Evolutionary conservation across 768 basidiomycete genomes (phyloP).

Genomic region (Tulasnella sp.): DNA sequence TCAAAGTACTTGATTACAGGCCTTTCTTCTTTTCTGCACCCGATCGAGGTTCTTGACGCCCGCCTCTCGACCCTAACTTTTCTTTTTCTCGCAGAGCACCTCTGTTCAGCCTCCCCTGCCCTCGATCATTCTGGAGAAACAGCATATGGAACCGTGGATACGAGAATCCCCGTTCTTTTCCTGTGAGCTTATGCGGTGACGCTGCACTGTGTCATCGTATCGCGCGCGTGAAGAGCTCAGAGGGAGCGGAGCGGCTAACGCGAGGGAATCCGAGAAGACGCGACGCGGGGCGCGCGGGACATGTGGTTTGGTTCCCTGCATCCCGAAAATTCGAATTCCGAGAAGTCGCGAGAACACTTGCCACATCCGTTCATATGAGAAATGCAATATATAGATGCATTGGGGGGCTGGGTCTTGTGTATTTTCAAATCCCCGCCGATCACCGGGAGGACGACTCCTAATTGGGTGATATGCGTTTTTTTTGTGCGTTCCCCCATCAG

Average conservation of each 20-base stretch:
- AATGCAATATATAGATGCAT: background rate
- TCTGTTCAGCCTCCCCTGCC: no score
- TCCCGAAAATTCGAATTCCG: background rate
- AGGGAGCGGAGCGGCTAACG: no score
- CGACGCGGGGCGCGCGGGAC: background rate
- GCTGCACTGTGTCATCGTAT: no score
- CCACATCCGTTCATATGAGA: background rate
- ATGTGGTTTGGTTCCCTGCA: no score
- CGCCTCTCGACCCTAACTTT: background rate
- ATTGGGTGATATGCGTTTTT: background rate
- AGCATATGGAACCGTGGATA: background rate
- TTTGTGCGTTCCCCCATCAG: no score
- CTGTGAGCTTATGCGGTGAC: no score
- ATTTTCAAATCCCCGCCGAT: background rate
- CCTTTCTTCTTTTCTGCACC: no score
- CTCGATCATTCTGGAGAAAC: background rate
- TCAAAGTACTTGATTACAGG: no score
- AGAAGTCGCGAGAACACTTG: background rate
- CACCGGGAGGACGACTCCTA: background rate
- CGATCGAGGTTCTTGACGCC: no score
- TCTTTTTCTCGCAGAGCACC: background rate
- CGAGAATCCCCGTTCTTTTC: no score
- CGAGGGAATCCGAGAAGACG: background rate
- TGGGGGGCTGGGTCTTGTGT: no score
- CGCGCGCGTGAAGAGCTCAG: no score